phyloP scores from a whole-genome alignment of 2,329 filamentous ascomycete genomes.

The Lomentospora prolificans region DNA sequence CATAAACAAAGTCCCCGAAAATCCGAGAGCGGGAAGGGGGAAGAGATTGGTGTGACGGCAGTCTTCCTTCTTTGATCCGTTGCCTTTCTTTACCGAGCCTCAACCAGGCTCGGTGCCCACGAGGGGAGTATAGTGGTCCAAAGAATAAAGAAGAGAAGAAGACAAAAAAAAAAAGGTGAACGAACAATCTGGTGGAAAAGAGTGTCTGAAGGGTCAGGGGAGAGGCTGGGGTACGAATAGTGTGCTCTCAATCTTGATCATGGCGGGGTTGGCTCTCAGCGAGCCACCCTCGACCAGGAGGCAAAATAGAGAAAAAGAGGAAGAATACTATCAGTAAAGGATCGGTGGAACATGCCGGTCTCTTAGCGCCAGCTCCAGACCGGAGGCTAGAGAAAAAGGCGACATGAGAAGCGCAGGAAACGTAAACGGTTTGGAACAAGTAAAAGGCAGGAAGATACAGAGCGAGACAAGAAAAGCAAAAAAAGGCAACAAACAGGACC shows the following conservation, averaged over 20 bases:
- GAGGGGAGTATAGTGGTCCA: neutral
- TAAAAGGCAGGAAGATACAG: neutral
- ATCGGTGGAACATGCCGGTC: too few relatives aligned
- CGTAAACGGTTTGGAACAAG: neutral
- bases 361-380: too few relatives aligned
- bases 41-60: neutral
- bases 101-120: neutral
- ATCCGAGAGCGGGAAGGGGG: neutral
- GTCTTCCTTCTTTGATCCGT: neutral
- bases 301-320: too few relatives aligned
- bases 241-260: too few relatives aligned
- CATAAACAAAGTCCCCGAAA: neutral
- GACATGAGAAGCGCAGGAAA: neutral
- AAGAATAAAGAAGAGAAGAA: neutral
- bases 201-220: neutral
- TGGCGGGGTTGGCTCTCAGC: too few relatives aligned
- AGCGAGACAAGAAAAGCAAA: neutral
- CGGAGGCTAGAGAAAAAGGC: too few relatives aligned
- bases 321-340: too few relatives aligned
- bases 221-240: too few relatives aligned
- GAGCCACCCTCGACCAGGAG: too few relatives aligned
- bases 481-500: neutral
- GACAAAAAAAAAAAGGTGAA: neutral
- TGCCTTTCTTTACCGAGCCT: neutral
- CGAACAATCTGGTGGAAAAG: neutral